phyloP scores from a whole-genome alignment of 2,329 filamentous ascomycete species.

The Bipolaris sorokiniana region DNA sequence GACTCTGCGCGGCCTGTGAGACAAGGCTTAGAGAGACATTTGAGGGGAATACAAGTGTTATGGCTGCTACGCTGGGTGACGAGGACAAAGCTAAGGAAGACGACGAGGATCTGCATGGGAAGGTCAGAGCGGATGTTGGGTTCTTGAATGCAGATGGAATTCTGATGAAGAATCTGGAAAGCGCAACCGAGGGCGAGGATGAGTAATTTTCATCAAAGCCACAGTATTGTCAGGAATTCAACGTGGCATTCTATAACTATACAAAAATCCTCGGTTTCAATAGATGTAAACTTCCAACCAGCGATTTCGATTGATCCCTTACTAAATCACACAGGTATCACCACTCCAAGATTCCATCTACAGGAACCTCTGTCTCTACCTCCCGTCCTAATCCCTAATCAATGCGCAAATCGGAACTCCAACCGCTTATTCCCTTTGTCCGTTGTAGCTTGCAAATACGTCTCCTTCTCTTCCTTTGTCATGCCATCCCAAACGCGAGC shows the following conservation, averaged over 20 bases:
- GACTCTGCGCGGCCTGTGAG: conserved; percentile 33
- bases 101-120: conserved; percentile 7
- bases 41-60: conserved; percentile 14
- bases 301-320: too few species aligned
- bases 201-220: too few species aligned
- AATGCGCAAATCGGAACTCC: conserved; percentile 19
- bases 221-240: too few species aligned
- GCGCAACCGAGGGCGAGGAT: not conserved
- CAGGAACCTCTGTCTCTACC: too few species aligned
- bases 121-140: conserved; percentile 35
- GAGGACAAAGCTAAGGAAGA: conserved; percentile 25
- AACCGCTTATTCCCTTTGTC: conserved; percentile 49
- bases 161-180: conserved; percentile 23
- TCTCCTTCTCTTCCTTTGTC: conserved; percentile 44
- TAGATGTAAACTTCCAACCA: too few species aligned
- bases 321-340: too few species aligned
- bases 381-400: not conserved
- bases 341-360: too few species aligned
- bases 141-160: conserved; percentile 31
- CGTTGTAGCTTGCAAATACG: conserved; percentile 44
- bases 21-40: conserved; percentile 14
- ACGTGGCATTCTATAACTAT: not conserved
- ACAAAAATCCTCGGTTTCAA: not conserved
- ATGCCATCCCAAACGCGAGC: conserved; percentile 41
- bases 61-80: conserved; percentile 26